These are phyloP conservation scores for Malania oleifera DNA, from an alignment of 164 flowering plant species.

Conservation along the genomic window DNA sequence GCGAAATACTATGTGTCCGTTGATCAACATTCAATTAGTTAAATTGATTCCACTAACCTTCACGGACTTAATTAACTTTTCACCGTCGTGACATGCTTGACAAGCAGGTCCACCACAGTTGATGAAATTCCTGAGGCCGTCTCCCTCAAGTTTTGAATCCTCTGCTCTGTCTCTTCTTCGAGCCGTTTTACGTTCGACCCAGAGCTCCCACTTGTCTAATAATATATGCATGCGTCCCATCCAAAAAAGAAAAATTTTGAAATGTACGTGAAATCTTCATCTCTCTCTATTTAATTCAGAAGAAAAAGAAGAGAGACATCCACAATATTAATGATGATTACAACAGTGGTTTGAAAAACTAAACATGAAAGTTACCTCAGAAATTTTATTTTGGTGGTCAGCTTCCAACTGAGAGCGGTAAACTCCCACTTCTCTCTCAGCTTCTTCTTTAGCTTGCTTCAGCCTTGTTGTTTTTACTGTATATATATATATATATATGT, in stretches of 20 bases:
- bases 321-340: too few relatives aligned
- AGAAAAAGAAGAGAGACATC: background rate
- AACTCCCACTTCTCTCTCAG: background rate
- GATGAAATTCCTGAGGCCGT: background rate
- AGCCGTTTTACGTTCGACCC: background rate
- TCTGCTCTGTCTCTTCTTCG: background rate
- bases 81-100: background rate
- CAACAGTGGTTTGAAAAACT: background rate
- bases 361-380: background rate
- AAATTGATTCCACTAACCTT: too few relatives aligned
- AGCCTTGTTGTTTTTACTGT: background rate
- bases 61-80: background rate
- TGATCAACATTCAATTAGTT: too few relatives aligned
- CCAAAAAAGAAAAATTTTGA: background rate
- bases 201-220: background rate
- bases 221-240: background rate
- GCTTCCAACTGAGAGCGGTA: background rate
- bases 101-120: background rate
- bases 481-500: too few relatives aligned
- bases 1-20: too few relatives aligned
- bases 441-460: slow-evolving; percentile 2
- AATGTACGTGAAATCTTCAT: background rate
- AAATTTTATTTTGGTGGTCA: background rate
- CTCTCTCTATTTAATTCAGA: background rate
- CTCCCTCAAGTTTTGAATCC: background rate